Evolutionary conservation across 805 yeast genomes (phyloP).

Genomic region (Myxozyma kluyveri): DNA sequence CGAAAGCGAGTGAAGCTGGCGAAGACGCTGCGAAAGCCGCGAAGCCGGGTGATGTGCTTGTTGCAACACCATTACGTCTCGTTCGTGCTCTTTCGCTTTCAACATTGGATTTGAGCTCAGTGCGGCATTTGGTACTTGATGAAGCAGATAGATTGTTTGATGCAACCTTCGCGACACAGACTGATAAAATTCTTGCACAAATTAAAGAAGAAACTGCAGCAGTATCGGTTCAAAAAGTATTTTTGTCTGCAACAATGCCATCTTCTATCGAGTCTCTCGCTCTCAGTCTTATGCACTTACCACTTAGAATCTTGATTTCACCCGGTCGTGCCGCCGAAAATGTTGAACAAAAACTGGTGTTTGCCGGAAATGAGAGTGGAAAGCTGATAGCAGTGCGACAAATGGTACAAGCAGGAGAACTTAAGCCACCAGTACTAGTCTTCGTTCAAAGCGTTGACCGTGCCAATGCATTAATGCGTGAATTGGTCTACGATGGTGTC

Average conservation of each 20-base stretch:
- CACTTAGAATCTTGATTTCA: conserved; percentile 84
- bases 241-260: conserved; percentile 95
- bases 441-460: conserved; percentile 88
- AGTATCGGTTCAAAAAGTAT: conserved; percentile 57
- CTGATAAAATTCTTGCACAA: conserved; percentile 70
- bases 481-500: conserved; percentile 81
- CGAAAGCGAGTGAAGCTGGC: conserved; percentile 50
- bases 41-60: conserved; percentile 55
- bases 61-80: conserved; percentile 85
- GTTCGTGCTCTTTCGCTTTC: conserved; percentile 71
- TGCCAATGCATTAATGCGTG: conserved; percentile 94
- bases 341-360: conserved; percentile 78
- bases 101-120: conserved; percentile 46
- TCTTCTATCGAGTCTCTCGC: conserved; percentile 90
- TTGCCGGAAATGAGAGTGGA: conserved; percentile 94
- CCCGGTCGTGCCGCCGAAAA: conserved; percentile 65
- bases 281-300: conserved; percentile 75
- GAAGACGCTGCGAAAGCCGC: conserved; percentile 53
- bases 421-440: conserved; percentile 88
- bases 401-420: conserved; percentile 72
- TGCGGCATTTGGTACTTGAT: conserved; percentile 80
- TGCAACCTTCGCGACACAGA: conserved; percentile 81
- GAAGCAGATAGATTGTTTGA: conserved; percentile 96
- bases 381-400: conserved; percentile 88
- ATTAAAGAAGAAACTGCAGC: conserved; percentile 40